Evolutionary conservation across 257 asterid species (phyloP).

Genomic region (Nicotiana attenuata): DNA sequence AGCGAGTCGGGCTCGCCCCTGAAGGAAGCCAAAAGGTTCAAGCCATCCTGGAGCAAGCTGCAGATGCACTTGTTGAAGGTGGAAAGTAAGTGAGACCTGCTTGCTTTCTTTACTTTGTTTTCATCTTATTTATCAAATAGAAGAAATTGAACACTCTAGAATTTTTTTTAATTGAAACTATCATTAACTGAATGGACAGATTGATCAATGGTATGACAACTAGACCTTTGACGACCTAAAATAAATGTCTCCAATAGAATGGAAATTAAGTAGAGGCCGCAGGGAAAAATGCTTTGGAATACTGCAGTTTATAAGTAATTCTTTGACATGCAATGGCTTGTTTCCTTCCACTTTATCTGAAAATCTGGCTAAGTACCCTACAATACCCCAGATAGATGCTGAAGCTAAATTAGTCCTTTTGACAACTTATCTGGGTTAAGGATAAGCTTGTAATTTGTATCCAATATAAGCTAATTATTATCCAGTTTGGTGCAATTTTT

Average conservation of each 20-base stretch:
- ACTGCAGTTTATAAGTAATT: neutral
- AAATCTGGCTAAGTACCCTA: neutral
- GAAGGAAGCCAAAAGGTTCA: conserved; percentile 17
- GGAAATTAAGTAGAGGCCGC: neutral
- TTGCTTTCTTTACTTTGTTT: neutral
- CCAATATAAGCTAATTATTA: neutral
- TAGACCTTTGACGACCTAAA: neutral
- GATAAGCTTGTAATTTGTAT: neutral
- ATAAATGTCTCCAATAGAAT: neutral
- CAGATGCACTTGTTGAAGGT: conserved; percentile 14
- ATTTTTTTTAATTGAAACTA: neutral
- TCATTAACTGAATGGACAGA: neutral
- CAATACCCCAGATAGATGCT: neutral
- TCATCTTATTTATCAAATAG: neutral
- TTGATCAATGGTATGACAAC: neutral
- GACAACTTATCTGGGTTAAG: neutral
- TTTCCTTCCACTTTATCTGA: neutral
- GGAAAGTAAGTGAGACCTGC: conserved; percentile 6
- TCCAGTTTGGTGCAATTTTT: neutral
- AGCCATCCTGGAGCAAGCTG: conserved; percentile 13
- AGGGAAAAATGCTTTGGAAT: neutral
- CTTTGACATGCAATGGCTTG: neutral
- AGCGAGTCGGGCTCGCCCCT: conserved; percentile 11
- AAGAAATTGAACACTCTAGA: neutral
- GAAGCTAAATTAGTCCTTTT: neutral